Evolutionary conservation across 306 rosid genomes (phyloP).

Genomic region (Rosa multiflora): DNA sequence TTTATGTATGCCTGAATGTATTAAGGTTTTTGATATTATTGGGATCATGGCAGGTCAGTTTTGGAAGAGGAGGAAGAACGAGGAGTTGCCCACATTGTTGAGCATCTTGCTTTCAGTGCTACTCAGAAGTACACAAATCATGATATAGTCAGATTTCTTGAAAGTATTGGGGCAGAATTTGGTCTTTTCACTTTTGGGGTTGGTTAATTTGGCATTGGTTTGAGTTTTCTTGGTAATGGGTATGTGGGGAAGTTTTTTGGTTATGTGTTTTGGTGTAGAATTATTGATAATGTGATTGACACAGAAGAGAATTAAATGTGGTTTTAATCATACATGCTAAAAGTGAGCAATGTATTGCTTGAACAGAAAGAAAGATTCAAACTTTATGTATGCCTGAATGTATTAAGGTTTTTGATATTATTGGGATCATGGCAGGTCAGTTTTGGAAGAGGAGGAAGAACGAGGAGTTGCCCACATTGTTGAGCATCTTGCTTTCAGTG

Average conservation of each 20-base stretch:
- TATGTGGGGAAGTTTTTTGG: too few relatives aligned
- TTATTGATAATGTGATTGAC: slow-evolving; percentile 4
- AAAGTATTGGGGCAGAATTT: too few relatives aligned
- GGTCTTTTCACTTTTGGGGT: too few relatives aligned
- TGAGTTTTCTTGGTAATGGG: too few relatives aligned
- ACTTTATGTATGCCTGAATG: not conserved
- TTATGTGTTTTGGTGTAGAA: not conserved
- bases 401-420: slow-evolving; percentile 21
- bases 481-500: slow-evolving; percentile 98
- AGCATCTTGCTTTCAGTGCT: slow-evolving; percentile 98
- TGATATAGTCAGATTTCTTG: slow-evolving; percentile 84
- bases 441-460: slow-evolving; percentile 92
- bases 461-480: slow-evolving; percentile 98
- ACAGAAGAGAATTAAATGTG: not conserved
- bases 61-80: slow-evolving; percentile 96
- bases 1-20: not conserved
- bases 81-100: slow-evolving; percentile 95
- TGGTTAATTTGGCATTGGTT: too few relatives aligned
- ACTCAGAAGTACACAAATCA: slow-evolving; percentile 77
- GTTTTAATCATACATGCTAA: not conserved
- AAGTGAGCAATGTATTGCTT: not conserved
- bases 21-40: slow-evolving; percentile 20
- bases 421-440: slow-evolving; percentile 70
- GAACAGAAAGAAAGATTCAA: not conserved
- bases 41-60: slow-evolving; percentile 76